Evolutionary conservation across 176 grass and related monocot species (phyloP).

Genomic region (Avena atlantica): DNA sequence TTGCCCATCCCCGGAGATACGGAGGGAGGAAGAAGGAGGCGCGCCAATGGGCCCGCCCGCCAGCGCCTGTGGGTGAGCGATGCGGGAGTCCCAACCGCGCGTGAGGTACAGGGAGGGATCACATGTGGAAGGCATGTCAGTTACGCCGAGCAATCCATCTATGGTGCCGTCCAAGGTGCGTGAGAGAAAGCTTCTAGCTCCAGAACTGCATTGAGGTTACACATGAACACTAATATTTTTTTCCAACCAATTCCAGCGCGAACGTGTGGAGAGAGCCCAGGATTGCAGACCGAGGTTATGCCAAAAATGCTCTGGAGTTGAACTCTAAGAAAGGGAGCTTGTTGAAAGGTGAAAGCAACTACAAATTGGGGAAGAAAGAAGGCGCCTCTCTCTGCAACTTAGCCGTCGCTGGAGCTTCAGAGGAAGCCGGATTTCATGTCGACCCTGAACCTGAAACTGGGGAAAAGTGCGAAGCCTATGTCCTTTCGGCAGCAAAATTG

Average conservation of each 20-base stretch:
- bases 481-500: slow-evolving; percentile 24
- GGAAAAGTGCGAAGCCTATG: neutral
- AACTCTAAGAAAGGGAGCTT: neutral
- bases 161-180: slow-evolving; percentile 36
- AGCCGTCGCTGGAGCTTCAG: neutral
- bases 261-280: neutral
- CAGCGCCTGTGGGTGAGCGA: neutral
- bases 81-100: neutral
- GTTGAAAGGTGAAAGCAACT: slow-evolving; percentile 19
- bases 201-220: neutral
- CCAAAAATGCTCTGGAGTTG: slow-evolving; percentile 9
- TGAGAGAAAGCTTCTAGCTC: neutral
- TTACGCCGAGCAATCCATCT: slow-evolving; percentile 35
- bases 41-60: neutral
- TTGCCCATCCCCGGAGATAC: neutral
- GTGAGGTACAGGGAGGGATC: neutral
- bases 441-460: neutral
- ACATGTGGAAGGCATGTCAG: slow-evolving; percentile 46
- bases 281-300: neutral
- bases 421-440: neutral
- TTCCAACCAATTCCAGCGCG: neutral
- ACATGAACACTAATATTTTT: neutral
- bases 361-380: slow-evolving; percentile 34
- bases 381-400: slow-evolving; percentile 27
- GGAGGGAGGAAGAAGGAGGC: neutral